phyloP scores from a whole-genome alignment of 257 asterid species.

The Voacanga thouarsii region DNA sequence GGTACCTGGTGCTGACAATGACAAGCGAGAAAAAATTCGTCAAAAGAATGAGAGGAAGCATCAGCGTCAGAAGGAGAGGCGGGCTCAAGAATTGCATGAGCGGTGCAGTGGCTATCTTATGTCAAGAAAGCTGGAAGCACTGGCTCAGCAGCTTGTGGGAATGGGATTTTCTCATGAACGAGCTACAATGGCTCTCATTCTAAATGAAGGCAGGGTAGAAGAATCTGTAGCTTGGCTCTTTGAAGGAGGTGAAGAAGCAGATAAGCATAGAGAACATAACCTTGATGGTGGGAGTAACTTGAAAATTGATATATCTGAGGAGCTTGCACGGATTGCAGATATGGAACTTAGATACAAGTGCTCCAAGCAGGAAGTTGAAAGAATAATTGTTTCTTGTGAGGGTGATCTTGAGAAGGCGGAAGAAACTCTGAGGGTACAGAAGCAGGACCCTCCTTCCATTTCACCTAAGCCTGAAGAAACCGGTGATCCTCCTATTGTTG shows the following conservation, averaged over 20 bases:
- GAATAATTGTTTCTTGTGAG: constrained; percentile 78
- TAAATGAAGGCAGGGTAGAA: constrained; percentile 89
- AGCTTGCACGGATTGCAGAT: constrained; percentile 66
- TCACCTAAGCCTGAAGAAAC: constrained; percentile 61
- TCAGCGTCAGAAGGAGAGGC: constrained; percentile 80
- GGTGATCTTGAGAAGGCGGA: constrained; percentile 91
- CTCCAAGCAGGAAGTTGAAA: constrained; percentile 88
- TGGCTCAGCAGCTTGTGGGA: constrained; percentile 84
- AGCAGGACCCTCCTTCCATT: constrained; percentile 56
- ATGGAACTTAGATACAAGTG: constrained; percentile 68
- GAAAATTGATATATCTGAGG: constrained; percentile 89
- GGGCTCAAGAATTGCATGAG: constrained; percentile 80
- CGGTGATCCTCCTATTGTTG: constrained; percentile 49
- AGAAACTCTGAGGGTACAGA: constrained; percentile 64
- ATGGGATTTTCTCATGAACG: constrained; percentile 95
- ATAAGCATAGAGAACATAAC: constrained; percentile 46
- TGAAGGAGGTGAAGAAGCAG: constrained; percentile 58
- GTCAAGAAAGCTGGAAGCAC: constrained; percentile 75
- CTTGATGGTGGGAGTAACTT: constrained; percentile 59
- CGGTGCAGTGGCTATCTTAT: constrained; percentile 69
- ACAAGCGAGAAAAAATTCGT: constrained; percentile 73
- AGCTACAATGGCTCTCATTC: constrained; percentile 91
- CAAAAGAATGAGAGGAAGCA: constrained; percentile 79
- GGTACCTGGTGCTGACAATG: constrained; percentile 65
- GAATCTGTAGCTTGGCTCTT: constrained; percentile 86